These are phyloP conservation scores for Raphanus raphanistrum DNA, from an alignment of 345 rosid species.

Conservation along the genomic window DNA sequence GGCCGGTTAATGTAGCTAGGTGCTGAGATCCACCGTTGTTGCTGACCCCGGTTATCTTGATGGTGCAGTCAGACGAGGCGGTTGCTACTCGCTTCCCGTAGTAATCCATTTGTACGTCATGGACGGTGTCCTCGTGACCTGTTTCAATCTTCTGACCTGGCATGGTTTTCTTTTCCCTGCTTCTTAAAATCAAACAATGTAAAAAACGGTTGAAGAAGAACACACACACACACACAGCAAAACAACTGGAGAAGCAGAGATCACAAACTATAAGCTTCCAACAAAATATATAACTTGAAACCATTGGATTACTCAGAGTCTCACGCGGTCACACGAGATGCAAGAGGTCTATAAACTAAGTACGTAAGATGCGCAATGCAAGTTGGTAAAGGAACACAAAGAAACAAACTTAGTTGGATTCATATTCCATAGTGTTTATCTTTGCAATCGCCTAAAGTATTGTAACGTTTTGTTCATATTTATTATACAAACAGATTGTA, in stretches of 20 bases:
- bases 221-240: neutral
- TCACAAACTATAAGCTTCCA: too few relatives aligned
- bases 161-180: conserved; percentile 42
- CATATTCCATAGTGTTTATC: neutral
- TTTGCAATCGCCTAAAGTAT: too few relatives aligned
- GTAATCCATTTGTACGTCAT: conserved; percentile 70
- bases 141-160: conserved; percentile 62
- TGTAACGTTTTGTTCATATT: too few relatives aligned
- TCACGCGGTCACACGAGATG: too few relatives aligned
- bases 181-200: neutral
- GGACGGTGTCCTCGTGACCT: conserved; percentile 61
- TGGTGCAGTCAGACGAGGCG: conserved; percentile 60
- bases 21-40: conserved; percentile 53
- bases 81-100: conserved; percentile 70
- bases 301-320: too few relatives aligned
- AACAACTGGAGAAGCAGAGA: too few relatives aligned
- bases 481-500: too few relatives aligned
- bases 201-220: neutral
- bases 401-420: neutral
- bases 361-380: neutral
- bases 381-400: neutral
- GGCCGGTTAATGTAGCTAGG: conserved; percentile 51
- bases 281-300: too few relatives aligned
- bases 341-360: neutral
- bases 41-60: conserved; percentile 55